Evolutionary conservation across 228 moss, liverwort and hornwort species (phyloP), one percentile per base, ranked within the genome.

Genomic region (Sphagnum fallax): DNA sequence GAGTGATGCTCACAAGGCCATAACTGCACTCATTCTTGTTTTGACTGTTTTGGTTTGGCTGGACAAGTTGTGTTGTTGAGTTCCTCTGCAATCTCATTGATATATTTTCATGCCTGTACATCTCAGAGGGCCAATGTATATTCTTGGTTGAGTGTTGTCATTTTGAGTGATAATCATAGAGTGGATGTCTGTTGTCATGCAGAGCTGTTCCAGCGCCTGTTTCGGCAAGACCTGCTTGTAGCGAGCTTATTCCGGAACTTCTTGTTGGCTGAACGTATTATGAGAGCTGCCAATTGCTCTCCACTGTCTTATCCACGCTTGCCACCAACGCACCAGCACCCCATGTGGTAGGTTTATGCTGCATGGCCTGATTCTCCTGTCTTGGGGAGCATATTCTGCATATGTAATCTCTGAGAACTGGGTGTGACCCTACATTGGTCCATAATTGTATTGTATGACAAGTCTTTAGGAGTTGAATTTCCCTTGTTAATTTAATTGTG

Each of bases 141-240:
- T 32, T 32, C 32, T 32, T 32, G 32, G 32, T 32, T 32, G 32
- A 32, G 32, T 32, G 32, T 32, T 3, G 32, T 32, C 32, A 32
- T 32, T 32, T 32, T 32, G 2, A 32, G 32, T 32, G 2, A 32
- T 32, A 32, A 32, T 32, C 32, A 32, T 32, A 32, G 32, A 32
- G 32, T 32, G 32, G 32, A 32, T 32, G 32, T 32, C 32, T 32
- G 2, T 32, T 32, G 32, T 32, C 2, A 65, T 88, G 75, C 87
- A 97, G 97, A 87, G 66, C 88, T 97, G 65, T 97, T 97, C 74
- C 97, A 97, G 79, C 91, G 87, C 76, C 80, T 97, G 68, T 97
- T 97, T 82, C 88, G 97, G 77, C 97, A 97, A 77, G 97, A 97
- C 87, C 93, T 97, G 49, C 97, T 97, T 63, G 97, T 97, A 55